Evolutionary conservation across 345 rosid genomes (phyloP), one percentile per base, ranked within the genome.

Genomic region (Toxicodendron radicans): DNA sequence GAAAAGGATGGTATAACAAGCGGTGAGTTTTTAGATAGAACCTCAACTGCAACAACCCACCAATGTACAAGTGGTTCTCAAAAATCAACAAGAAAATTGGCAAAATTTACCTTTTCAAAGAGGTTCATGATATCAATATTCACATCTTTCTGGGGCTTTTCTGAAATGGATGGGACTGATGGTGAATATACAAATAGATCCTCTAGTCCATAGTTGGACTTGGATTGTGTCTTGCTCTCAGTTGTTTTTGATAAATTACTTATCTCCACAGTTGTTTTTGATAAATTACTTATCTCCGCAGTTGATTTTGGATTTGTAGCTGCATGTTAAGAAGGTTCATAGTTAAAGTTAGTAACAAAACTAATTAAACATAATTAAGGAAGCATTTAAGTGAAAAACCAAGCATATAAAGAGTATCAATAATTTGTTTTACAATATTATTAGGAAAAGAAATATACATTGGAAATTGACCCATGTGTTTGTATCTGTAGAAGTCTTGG

Each of bases 71-170:
- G 60, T 17, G 27, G 1, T 33, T 74, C 59, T 49, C 33, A 61
- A 45, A 32, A 57, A 53, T 71, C 41, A 52, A 53, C 13, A 54
- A 53, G 30, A 38, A 49, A 68, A 58, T 3, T 43, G 14, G 66
- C 4, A 24, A 54, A 13, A 53, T 11, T 56, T 79, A 87, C 89
- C 91, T 85, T 87, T 73, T 78, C 85, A 73, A 83, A 84, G 66
- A 82, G 79, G 73, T 79, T 80, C 82, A 82, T 70, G 8, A 77
- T 72, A 54, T 82, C 86, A 76, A 52, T 81, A 70, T 80, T 84
- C 33, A 66, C 84, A 81, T 84, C 85, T 73, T 82, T 83, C 62
- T 64, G 73, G 41, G 82, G 77, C 67, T 81, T 83, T 73, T 82
- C 77, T 17, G 73, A 3, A 52, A 64, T 10, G 18, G 76, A 63